Evolutionary conservation across 192 early-diverging fungal species (phyloP), one percentile per base, ranked within the genome.

Genomic region (Thamnidium elegans): DNA sequence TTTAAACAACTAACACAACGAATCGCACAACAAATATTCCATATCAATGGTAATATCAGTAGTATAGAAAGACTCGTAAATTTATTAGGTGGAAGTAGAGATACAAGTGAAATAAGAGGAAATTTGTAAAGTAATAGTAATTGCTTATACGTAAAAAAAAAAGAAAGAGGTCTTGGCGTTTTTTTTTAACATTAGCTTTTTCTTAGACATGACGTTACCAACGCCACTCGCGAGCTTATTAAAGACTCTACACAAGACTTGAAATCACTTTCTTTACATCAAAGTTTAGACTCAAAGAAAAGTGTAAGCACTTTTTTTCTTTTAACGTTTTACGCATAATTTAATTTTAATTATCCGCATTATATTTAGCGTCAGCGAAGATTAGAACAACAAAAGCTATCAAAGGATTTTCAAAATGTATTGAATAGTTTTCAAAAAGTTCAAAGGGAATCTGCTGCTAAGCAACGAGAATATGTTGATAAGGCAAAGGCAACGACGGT

Each of bases 351-450:
- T 50, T 50, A 50, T 21, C n/a, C 7, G 7, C 20, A 21, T 2
- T 1, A 17, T 5, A 26, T 58, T 45, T 62, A 89, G 79, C 74
- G 85, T 42, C 88, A 92, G 63, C 84, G 87, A 50, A 90, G 91
- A 73, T 79, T 95, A 53, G 90, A 92, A 62, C 90, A 97, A 52
- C 89, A 96, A 70, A 98, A 98, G 68, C 79, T 99, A 34, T 90
- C 90, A 26, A 94, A 91, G 47, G 97, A 99, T 67, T 98, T 98
- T 69, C 92, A 96, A 69, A 90, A 89, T 63, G 92, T 95, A 0
- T 61, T 98, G 39, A 78, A 81, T 32, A 87, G 94, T 64, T 99
- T 97, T 71, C 94, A 97, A 75, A 84, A 77, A 54, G 87, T 90
- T 7, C 91, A 92, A 47, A 79, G 92, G 26, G 66, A 89, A 13